Conservation (phyloP, 768 basidiomycete genomes). For the Collybia sp. region DNA sequence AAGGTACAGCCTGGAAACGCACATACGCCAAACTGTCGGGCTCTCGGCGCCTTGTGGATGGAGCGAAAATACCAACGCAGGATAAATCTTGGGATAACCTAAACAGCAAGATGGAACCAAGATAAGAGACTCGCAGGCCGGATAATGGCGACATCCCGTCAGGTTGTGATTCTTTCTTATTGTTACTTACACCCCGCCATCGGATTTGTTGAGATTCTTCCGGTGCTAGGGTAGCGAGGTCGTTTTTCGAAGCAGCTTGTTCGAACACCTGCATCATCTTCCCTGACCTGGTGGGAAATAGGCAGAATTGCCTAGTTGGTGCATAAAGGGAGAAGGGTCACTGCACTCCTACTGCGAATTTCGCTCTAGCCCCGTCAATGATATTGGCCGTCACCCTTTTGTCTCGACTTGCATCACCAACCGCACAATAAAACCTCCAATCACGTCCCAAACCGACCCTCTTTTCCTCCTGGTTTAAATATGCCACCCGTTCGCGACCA, state of each 20-base stretch:
- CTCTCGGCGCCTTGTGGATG: no score
- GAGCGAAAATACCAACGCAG: no score
- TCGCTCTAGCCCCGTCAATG: slow-evolving; percentile 22
- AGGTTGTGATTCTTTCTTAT: slow-evolving; percentile 19
- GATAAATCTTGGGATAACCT: no score
- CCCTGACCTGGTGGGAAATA: slow-evolving; percentile 23
- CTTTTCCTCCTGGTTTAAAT: slow-evolving; percentile 11
- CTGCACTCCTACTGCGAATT: no score
- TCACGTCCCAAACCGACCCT: slow-evolving; percentile 12
- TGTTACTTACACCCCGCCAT: slow-evolving; percentile 26
- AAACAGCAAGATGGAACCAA: no score
- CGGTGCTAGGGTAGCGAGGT: slow-evolving; percentile 21
- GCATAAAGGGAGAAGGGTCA: slow-evolving; percentile 28
- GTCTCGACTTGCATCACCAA: slow-evolving; percentile 15
- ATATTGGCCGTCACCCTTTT: slow-evolving; percentile 8
- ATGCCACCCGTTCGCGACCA: slow-evolving; percentile 30
- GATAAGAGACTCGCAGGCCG: background rate
- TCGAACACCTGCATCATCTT: no score
- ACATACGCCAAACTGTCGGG: no score
- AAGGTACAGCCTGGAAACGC: no score
- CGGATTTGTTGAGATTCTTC: slow-evolving; percentile 28
- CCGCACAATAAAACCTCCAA: slow-evolving; percentile 13
- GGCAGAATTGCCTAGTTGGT: slow-evolving; percentile 19
- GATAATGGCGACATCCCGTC: background rate
- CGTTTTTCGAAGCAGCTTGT: background rate